phyloP scores from a whole-genome alignment of 1,284 basidiomycete genomes.

The Gomphus sp. region DNA sequence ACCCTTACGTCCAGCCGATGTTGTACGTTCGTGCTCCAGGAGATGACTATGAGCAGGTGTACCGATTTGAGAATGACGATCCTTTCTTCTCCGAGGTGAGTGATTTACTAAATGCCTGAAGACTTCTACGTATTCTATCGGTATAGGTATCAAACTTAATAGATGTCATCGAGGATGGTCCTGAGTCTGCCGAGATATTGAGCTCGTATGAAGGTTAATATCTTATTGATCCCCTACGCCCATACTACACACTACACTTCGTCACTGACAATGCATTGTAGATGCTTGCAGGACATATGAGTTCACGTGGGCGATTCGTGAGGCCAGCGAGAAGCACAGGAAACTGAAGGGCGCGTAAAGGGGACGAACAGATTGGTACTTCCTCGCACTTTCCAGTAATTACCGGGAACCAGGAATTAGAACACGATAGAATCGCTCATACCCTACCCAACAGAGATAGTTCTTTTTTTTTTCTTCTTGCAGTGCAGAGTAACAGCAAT shows the following conservation, averaged over 20 bases:
- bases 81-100: constrained; percentile 79
- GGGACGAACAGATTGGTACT: background rate
- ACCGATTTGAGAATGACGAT: constrained; percentile 77
- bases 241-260: background rate
- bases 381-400: background rate
- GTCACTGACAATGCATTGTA: constrained; percentile 16
- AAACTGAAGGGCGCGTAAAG: constrained; percentile 15
- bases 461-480: no score
- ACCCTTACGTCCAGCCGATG: constrained; percentile 79
- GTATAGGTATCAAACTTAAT: constrained; percentile 67
- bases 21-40: constrained; percentile 80
- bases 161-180: constrained; percentile 72
- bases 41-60: constrained; percentile 74
- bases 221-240: constrained; percentile 11
- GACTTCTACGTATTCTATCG: background rate
- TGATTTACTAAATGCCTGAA: background rate
- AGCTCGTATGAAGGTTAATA: constrained; percentile 61
- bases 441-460: no score
- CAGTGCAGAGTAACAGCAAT: background rate
- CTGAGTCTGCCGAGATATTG: constrained; percentile 60
- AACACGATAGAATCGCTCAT: no score
- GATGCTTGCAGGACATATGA: constrained; percentile 86
- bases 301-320: constrained; percentile 80
- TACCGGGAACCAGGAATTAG: no score
- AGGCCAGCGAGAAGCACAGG: constrained; percentile 51